Percentiles rank a stretch among this genome's conserved stretches.
Evolutionary conservation across 306 rosid genomes (phyloP).

Genomic region (Acacia acuminata): DNA sequence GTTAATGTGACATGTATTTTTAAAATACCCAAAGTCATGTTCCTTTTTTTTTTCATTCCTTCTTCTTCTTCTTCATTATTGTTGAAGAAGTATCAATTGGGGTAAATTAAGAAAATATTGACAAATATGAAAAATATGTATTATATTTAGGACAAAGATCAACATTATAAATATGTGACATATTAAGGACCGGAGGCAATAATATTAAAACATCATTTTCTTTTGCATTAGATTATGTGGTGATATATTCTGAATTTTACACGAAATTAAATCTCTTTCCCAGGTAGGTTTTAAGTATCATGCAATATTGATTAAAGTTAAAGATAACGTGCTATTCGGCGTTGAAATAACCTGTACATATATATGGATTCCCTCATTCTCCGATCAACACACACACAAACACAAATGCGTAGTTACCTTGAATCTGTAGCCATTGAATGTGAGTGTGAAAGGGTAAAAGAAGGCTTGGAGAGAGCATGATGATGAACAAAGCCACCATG

Average conservation of each 20-base stretch:
- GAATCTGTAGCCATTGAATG: constrained; percentile 34
- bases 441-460: constrained; percentile 32
- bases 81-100: too few relatives aligned
- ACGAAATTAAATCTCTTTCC: neutral
- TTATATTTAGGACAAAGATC: too few relatives aligned
- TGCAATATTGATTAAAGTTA: too few relatives aligned
- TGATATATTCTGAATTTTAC: neutral
- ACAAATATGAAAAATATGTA: too few relatives aligned
- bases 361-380: neutral
- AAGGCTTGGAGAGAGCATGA: constrained; percentile 31
- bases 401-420: constrained; percentile 35
- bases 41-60: too few relatives aligned
- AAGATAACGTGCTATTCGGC: neutral
- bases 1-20: too few relatives aligned
- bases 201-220: neutral
- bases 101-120: too few relatives aligned
- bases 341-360: neutral
- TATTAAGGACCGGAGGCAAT: too few relatives aligned
- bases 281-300: neutral
- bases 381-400: neutral
- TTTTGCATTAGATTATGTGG: neutral
- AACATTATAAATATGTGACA: too few relatives aligned
- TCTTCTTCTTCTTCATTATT: too few relatives aligned
- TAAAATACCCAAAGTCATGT: too few relatives aligned
- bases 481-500: constrained; percentile 23